Evolutionary conservation across 2,329 filamentous ascomycete species (phyloP).

Genomic region (Xylaria sp.): DNA sequence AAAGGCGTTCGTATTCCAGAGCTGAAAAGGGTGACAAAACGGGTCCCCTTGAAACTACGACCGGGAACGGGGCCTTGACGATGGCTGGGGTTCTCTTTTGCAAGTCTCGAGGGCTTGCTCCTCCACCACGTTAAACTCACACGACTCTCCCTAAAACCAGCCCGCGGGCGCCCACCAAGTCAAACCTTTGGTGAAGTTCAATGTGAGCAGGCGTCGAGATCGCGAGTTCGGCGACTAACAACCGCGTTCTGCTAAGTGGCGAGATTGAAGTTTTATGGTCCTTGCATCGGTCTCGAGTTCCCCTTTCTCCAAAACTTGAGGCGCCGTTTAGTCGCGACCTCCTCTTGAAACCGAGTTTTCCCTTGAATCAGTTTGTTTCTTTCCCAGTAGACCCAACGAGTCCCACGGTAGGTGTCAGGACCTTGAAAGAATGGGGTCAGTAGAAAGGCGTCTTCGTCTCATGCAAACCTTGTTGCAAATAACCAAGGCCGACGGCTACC

Average conservation of each 20-base stretch:
- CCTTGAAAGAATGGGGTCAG: slow-evolving; percentile 4
- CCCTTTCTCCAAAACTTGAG: slow-evolving; percentile 1
- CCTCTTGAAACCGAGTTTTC: slow-evolving; percentile 1
- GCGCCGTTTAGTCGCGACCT: slow-evolving; percentile 1
- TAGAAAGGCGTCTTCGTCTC: slow-evolving; percentile 3
- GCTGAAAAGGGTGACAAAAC: neutral
- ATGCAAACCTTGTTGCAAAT: slow-evolving; percentile 8
- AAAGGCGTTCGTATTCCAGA: neutral
- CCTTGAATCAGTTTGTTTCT: neutral
- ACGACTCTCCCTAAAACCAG: neutral
- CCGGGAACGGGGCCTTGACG: neutral
- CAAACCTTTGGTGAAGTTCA: neutral
- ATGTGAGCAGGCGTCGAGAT: neutral
- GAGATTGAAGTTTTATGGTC: slow-evolving; percentile 6
- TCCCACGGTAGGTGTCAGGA: neutral
- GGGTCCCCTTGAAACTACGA: neutral
- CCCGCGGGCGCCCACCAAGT: neutral
- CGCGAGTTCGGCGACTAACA: neutral
- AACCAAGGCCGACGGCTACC: slow-evolving; percentile 13
- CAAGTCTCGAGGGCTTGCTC: neutral
- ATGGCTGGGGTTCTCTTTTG: neutral
- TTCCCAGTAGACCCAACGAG: neutral
- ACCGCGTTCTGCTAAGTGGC: neutral
- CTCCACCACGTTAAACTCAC: neutral
- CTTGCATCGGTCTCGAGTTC: slow-evolving; percentile 4